phyloP scores from a whole-genome alignment of 2,329 filamentous ascomycete species.

The Xylariaceae sp. region DNA sequence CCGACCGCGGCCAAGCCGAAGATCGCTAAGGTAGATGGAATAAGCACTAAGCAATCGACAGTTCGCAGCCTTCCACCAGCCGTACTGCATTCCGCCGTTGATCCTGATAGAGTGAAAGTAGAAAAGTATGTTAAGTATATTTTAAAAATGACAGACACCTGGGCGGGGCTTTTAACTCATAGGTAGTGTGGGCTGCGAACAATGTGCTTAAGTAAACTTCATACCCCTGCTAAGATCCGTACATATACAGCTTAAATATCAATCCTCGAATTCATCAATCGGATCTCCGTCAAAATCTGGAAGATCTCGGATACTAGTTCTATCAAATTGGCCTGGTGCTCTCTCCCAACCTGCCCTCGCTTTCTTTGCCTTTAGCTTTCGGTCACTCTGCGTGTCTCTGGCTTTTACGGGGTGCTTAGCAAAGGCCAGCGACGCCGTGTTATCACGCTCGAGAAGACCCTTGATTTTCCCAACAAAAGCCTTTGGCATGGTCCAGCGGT shows the following conservation, averaged over 20 bases:
- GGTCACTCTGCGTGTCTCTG: not conserved
- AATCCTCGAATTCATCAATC: slow-evolving; percentile 20
- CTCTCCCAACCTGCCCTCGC: not conserved
- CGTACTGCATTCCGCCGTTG: no score
- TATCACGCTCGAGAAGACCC: not conserved
- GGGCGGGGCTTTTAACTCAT: no score
- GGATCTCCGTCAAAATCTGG: slow-evolving; percentile 26
- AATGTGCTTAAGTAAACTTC: no score
- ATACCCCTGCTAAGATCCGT: no score
- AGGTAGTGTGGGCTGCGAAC: not conserved
- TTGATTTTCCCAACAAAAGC: slow-evolving; percentile 23
- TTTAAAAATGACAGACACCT: no score
- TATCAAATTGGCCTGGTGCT: slow-evolving; percentile 18
- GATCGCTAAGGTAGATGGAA: no score
- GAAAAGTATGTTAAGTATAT: no score
- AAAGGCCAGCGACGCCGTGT: not conserved
- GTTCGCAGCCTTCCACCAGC: no score
- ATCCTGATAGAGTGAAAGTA: no score
- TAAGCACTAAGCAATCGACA: no score
- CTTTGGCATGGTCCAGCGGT: slow-evolving; percentile 20
- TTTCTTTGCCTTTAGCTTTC: slow-evolving; percentile 12
- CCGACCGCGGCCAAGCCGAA: no score
- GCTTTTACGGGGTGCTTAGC: not conserved
- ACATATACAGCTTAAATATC: not conserved
- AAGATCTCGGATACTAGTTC: slow-evolving; percentile 24